These are phyloP conservation scores for Lathyrus sativus DNA, from an alignment of 306 rosid species.

Conservation along the genomic window DNA sequence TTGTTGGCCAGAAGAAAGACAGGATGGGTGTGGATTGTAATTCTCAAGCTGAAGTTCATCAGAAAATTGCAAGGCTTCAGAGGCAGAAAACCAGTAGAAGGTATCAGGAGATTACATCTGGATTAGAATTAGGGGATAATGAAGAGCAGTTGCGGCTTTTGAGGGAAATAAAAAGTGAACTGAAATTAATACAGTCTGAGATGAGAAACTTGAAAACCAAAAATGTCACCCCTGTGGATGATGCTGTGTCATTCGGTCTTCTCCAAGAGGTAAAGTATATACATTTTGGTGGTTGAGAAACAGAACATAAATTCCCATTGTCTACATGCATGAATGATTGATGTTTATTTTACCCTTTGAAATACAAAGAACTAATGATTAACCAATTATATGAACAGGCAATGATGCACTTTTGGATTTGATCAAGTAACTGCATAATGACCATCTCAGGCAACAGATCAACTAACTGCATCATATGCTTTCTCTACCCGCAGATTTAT, in stretches of 20 bases:
- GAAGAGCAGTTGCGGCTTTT: slow-evolving; percentile 68
- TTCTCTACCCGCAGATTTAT: slow-evolving; percentile 16
- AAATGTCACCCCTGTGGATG: slow-evolving; percentile 44
- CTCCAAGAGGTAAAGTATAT: slow-evolving; percentile 64
- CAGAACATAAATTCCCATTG: not conserved
- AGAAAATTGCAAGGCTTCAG: slow-evolving; percentile 61
- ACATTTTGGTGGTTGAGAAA: not conserved
- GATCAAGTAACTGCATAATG: slow-evolving; percentile 43
- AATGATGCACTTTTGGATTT: slow-evolving; percentile 86
- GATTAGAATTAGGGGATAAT: slow-evolving; percentile 40
- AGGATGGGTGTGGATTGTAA: slow-evolving; percentile 36
- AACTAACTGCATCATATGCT: slow-evolving; percentile 32
- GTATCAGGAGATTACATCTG: slow-evolving; percentile 53
- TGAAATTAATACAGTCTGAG: slow-evolving; percentile 59
- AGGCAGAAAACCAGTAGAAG: slow-evolving; percentile 45
- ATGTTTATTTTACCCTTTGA: slow-evolving; percentile 14
- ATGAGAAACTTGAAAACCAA: slow-evolving; percentile 48
- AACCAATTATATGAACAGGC: slow-evolving; percentile 63
- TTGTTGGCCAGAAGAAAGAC: slow-evolving; percentile 38
- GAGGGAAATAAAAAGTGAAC: slow-evolving; percentile 65
- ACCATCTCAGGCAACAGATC: slow-evolving; percentile 23
- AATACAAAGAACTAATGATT: slow-evolving; percentile 14
- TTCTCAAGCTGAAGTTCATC: slow-evolving; percentile 48
- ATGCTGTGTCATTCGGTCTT: slow-evolving; percentile 36
- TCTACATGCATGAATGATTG: not conserved